Percentiles rank a stretch among this genome's conserved stretches.
These are phyloP conservation scores for Aspergillus bombycis DNA, from an alignment of 2,329 filamentous ascomycete genomes.

Conservation along the genomic window DNA sequence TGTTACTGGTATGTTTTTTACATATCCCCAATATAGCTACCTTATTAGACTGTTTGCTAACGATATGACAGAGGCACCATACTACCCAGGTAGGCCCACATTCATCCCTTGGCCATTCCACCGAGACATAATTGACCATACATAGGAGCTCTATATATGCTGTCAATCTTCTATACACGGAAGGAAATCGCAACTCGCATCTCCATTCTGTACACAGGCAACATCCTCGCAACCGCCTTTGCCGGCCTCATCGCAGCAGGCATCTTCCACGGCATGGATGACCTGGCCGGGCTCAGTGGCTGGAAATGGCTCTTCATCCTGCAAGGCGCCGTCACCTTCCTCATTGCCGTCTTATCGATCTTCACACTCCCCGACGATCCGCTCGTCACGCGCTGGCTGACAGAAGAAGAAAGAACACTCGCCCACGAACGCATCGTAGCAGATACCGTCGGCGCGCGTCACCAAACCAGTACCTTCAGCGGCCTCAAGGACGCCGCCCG, in stretches of 20 bases:
- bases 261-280: slow-evolving; percentile 63
- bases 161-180: slow-evolving; percentile 69
- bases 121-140: not conserved
- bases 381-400: slow-evolving; percentile 38
- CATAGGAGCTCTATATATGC: slow-evolving; percentile 56
- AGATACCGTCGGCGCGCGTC: slow-evolving; percentile 49
- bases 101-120: too few species aligned
- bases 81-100: slow-evolving; percentile 55
- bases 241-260: slow-evolving; percentile 62
- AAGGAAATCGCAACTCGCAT: slow-evolving; percentile 59
- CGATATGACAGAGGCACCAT: slow-evolving; percentile 37
- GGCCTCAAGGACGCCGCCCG: slow-evolving; percentile 40
- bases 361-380: slow-evolving; percentile 49
- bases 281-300: slow-evolving; percentile 56
- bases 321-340: slow-evolving; percentile 55
- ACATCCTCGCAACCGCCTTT: slow-evolving; percentile 64
- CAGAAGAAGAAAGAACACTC: slow-evolving; percentile 39
- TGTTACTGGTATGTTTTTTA: slow-evolving; percentile 17
- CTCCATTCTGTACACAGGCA: slow-evolving; percentile 62
- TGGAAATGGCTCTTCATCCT: slow-evolving; percentile 53
- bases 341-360: slow-evolving; percentile 45
- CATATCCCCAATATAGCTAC: too few species aligned
- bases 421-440: slow-evolving; percentile 49
- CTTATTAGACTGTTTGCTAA: too few species aligned
- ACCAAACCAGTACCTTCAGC: slow-evolving; percentile 44